These are phyloP conservation scores for Claviceps sp. DNA, from an alignment of 2,329 filamentous ascomycete species.

Conservation along the genomic window DNA sequence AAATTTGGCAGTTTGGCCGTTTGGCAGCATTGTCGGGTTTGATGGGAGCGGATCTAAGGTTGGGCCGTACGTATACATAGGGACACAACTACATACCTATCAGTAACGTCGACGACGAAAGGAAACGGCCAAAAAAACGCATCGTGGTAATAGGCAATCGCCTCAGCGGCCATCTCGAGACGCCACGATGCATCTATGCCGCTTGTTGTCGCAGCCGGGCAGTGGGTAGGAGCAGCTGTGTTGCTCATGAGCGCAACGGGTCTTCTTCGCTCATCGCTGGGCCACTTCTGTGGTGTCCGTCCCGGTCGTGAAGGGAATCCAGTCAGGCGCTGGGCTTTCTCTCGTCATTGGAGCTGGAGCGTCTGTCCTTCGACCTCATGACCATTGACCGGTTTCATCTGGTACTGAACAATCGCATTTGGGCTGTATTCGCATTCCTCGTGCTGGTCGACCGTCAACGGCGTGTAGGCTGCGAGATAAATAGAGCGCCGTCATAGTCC, in stretches of 20 bases:
- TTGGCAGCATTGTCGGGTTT: no score
- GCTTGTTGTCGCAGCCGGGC: slow-evolving; percentile 66
- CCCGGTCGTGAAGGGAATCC: slow-evolving; percentile 87
- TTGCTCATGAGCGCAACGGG: slow-evolving; percentile 69
- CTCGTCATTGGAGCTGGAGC: slow-evolving; percentile 69
- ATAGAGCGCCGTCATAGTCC: no score
- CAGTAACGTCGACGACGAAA: no score
- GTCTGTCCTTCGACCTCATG: slow-evolving; percentile 53
- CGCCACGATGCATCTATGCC: slow-evolving; percentile 33
- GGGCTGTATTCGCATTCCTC: slow-evolving; percentile 62
- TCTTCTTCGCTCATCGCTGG: slow-evolving; percentile 45
- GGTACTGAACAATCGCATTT: slow-evolving; percentile 64
- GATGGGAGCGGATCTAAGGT: no score
- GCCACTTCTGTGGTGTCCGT: slow-evolving; percentile 65
- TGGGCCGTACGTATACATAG: no score
- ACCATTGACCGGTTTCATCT: slow-evolving; percentile 53
- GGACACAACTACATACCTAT: no score
- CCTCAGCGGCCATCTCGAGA: slow-evolving; percentile 70
- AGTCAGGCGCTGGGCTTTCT: slow-evolving; percentile 79
- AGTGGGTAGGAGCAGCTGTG: slow-evolving; percentile 59
- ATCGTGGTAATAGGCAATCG: slow-evolving; percentile 73
- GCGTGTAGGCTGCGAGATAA: no score
- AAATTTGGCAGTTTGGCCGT: no score
- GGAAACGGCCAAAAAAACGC: no score
- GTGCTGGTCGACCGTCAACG: slow-evolving; percentile 38